These are phyloP conservation scores for Lyophyllum atratum DNA, from an alignment of 768 basidiomycete genomes.

Conservation along the genomic window DNA sequence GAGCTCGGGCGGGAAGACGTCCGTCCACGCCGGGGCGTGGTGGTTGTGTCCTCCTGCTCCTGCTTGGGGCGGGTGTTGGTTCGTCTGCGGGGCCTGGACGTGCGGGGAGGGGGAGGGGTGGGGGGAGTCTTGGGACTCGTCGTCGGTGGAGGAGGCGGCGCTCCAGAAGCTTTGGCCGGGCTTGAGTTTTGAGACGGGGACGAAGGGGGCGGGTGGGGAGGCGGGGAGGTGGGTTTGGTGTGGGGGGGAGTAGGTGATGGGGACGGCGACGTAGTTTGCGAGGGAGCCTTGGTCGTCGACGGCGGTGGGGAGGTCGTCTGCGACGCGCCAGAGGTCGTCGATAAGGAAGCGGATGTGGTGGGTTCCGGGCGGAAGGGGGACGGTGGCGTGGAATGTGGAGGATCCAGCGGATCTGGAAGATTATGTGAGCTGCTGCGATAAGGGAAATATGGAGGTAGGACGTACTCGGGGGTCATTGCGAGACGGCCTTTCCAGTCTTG, in stretches of 20 bases:
- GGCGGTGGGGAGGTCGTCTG: slow-evolving; percentile 76
- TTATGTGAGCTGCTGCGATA: slow-evolving; percentile 14
- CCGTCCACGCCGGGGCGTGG: slow-evolving; percentile 64
- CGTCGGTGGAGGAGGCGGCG: slow-evolving; percentile 35
- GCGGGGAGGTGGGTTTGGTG: slow-evolving; percentile 23
- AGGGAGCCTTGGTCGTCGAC: slow-evolving; percentile 94
- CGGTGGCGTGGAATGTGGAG: slow-evolving; percentile 35
- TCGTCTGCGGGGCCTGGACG: slow-evolving; percentile 2
- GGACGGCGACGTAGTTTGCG: slow-evolving; percentile 89
- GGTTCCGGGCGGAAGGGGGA: slow-evolving; percentile 78
- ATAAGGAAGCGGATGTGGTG: slow-evolving; percentile 96
- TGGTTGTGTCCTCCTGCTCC: slow-evolving; percentile 17
- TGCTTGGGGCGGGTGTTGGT: slow-evolving; percentile 5
- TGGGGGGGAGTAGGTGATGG: slow-evolving; percentile 31
- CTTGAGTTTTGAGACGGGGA: slow-evolving; percentile 19
- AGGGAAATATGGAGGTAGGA: slow-evolving; percentile 16
- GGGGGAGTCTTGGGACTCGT: slow-evolving; percentile 26
- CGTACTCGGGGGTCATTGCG: slow-evolving; percentile 65
- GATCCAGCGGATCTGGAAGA: slow-evolving; percentile 30
- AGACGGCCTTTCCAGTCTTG: slow-evolving; percentile 75
- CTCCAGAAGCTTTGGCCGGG: slow-evolving; percentile 46
- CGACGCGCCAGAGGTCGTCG: slow-evolving; percentile 83
- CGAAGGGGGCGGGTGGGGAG: slow-evolving; percentile 33
- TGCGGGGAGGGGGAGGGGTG: not conserved
- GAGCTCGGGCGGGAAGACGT: slow-evolving; percentile 75